These are phyloP conservation scores for Plasmodium coatneyi DNA, from an alignment of 169 alveolate species.

Conservation along the genomic window DNA sequence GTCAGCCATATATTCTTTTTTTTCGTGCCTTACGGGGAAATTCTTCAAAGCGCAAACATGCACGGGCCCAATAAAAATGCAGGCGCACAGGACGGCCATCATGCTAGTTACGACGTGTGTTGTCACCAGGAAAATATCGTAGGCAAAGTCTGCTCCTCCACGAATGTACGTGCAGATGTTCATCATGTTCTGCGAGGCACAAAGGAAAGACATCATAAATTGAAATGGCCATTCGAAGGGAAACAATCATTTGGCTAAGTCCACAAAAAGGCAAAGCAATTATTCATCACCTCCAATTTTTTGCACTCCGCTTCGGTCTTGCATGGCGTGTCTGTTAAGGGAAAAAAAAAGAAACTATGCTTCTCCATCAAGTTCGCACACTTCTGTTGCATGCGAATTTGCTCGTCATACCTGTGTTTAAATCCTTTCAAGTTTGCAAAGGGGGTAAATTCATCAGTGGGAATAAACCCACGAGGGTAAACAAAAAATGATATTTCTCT, in stretches of 20 bases:
- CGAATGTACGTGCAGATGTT: conserved; percentile 82
- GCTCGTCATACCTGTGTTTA: background rate
- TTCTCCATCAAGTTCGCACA: background rate
- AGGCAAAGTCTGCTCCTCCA: conserved; percentile 84
- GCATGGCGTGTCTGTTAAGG: conserved; percentile 43
- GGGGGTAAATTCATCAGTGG: background rate
- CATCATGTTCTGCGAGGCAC: conserved; percentile 78
- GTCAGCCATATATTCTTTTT: background rate
- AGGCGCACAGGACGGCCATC: conserved; percentile 89
- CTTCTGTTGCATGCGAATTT: background rate
- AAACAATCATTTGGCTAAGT: conserved; percentile 5
- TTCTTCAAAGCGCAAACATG: conserved; percentile 87
- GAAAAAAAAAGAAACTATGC: background rate
- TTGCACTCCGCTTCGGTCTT: conserved; percentile 74
- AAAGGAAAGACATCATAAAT: conserved; percentile 64
- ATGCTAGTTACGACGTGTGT: conserved; percentile 87
- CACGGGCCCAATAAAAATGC: conserved; percentile 89
- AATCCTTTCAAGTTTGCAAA: background rate
- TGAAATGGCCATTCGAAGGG: background rate
- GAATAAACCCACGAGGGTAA: background rate
- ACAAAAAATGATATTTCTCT: background rate
- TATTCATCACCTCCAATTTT: conserved; percentile 74
- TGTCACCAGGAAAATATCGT: conserved; percentile 84
- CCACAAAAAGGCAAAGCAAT: conserved; percentile 75
- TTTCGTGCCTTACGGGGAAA: conserved; percentile 82